Conservation (phyloP, 305 asterid genomes). For the Caryopteris hybrid region DNA sequence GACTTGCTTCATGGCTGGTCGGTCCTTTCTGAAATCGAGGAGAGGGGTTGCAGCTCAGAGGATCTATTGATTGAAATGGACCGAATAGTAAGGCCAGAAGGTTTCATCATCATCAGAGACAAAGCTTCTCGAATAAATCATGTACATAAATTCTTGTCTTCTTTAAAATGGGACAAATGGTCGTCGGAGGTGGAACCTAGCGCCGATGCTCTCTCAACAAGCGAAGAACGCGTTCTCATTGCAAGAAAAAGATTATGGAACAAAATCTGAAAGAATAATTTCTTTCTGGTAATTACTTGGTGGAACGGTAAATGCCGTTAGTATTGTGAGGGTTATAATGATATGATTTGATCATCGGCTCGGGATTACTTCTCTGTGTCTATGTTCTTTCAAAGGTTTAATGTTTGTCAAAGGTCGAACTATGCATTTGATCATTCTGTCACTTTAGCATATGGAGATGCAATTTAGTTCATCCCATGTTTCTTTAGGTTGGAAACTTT, state of each 20-base stretch:
- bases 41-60: conserved; percentile 65
- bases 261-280: conserved; percentile 17
- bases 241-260: conserved; percentile 59
- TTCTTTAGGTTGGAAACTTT: background rate
- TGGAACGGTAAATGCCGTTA: no score
- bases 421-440: background rate
- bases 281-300: background rate
- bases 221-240: conserved; percentile 67
- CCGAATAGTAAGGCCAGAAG: conserved; percentile 79
- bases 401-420: conserved; percentile 5
- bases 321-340: background rate
- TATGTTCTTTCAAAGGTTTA: conserved; percentile 14
- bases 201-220: conserved; percentile 47
- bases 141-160: conserved; percentile 52
- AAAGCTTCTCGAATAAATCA: conserved; percentile 43
- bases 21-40: conserved; percentile 63
- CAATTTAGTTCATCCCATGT: background rate
- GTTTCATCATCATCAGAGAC: conserved; percentile 76
- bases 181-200: conserved; percentile 71
- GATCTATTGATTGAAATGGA: conserved; percentile 91
- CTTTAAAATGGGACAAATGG: conserved; percentile 84
- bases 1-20: conserved; percentile 90
- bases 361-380: background rate
- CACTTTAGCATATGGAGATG: background rate
- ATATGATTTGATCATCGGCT: background rate